Conservation (phyloP, 2,329 filamentous ascomycete genomes). For the Xylaria sp. region DNA sequence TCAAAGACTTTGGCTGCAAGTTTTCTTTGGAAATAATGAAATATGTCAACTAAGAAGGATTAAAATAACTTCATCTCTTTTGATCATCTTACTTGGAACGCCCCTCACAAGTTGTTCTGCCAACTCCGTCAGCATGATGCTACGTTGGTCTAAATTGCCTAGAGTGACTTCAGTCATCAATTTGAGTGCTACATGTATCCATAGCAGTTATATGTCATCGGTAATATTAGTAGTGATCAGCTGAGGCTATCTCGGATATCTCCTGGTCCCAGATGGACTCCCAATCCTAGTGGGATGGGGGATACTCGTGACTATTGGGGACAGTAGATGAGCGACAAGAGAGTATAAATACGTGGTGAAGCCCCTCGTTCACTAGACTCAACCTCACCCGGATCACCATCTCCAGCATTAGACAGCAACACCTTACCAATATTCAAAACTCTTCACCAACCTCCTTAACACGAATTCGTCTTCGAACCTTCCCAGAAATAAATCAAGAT, state of each 20-base stretch:
- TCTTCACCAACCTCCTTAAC: not conserved
- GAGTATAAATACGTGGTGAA: conserved; percentile 9
- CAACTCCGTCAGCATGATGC: not conserved
- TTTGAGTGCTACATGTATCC: not conserved
- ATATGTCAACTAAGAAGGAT: not conserved
- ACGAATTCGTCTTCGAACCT: not conserved
- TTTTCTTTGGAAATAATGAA: not conserved
- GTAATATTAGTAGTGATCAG: not conserved
- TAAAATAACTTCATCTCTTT: not conserved
- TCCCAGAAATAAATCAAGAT: not conserved
- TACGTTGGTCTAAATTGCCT: not conserved
- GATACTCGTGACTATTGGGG: not conserved
- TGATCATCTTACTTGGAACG: not conserved
- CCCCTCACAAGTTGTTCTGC: not conserved
- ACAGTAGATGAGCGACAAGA: not conserved
- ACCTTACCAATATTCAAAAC: not conserved
- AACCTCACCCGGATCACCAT: not conserved
- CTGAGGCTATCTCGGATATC: not conserved
- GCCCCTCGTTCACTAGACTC: not conserved
- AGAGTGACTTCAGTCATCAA: not conserved
- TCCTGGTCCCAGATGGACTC: not conserved
- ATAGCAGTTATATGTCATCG: not conserved
- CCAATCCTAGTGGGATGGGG: not conserved
- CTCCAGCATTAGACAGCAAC: not conserved
- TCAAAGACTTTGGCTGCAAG: not conserved